Conservation (phyloP, 2,329 filamentous ascomycete genomes). For the Apiospora arundinis region DNA sequence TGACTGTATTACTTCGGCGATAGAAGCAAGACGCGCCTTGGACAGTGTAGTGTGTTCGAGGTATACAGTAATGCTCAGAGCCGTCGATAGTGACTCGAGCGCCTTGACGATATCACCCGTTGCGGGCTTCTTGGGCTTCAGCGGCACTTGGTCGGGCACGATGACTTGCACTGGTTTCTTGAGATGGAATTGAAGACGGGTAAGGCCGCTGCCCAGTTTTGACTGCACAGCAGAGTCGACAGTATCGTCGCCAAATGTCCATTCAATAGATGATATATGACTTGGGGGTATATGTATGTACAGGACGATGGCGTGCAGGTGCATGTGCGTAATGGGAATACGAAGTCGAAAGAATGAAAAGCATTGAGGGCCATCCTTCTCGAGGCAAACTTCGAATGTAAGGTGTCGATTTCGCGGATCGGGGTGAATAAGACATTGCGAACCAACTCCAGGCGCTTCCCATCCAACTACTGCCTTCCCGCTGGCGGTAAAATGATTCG, state of each 20-base stretch:
- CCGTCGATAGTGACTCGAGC: conserved; percentile 21
- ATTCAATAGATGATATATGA: conserved; percentile 22
- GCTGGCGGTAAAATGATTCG: conserved; percentile 20
- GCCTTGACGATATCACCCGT: conserved; percentile 19
- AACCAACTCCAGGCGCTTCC: conserved; percentile 1
- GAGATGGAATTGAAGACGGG: conserved; percentile 23
- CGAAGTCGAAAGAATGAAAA: conserved; percentile 22
- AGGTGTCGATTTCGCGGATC: conserved; percentile 22
- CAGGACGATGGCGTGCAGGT: conserved; percentile 22
- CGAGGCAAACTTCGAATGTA: conserved; percentile 23
- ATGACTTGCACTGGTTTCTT: conserved; percentile 21
- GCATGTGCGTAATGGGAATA: conserved; percentile 22
- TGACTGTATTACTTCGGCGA: conserved; percentile 18
- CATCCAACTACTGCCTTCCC: conserved; percentile 21
- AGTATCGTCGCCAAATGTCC: conserved; percentile 10
- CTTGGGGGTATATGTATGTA: conserved; percentile 25
- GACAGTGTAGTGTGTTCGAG: conserved; percentile 22
- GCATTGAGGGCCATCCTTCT: conserved; percentile 16
- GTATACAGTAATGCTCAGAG: conserved; percentile 18
- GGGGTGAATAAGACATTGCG: conserved; percentile 22
- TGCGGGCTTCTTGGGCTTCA: conserved; percentile 21
- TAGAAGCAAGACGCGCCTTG: conserved; percentile 19
- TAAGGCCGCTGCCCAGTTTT: conserved; percentile 18
- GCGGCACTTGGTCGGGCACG: conserved; percentile 19
- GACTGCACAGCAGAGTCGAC: conserved; percentile 2